phyloP scores from a whole-genome alignment of 768 basidiomycete genomes.

The Russula sp. region DNA sequence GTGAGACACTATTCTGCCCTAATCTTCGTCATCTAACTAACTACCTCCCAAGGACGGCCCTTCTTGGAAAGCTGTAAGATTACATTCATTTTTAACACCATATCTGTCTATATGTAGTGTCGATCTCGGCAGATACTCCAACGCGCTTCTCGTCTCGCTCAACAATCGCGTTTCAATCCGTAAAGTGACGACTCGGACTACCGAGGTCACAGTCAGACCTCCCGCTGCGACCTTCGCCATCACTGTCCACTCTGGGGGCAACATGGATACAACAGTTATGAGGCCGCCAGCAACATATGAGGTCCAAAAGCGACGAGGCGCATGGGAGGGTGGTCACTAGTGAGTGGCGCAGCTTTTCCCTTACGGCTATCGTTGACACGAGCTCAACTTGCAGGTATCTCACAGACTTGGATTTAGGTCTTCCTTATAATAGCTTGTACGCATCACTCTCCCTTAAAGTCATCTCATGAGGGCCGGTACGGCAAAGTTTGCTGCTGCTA shows the following conservation, averaged over 20 bases:
- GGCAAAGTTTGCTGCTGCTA: too few species aligned
- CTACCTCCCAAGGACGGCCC: neutral
- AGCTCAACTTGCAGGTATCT: too few species aligned
- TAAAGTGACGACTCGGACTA: too few species aligned
- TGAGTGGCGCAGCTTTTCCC: neutral
- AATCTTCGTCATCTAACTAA: neutral
- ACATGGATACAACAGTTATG: neutral
- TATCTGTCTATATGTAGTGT: neutral
- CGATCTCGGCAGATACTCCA: neutral
- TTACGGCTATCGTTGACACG: too few species aligned
- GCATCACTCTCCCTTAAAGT: too few species aligned
- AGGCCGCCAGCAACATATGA: neutral
- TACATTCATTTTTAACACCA: too few species aligned
- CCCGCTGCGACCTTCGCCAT: neutral
- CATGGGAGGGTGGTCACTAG: neutral
- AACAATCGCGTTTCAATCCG: constrained; percentile 11
- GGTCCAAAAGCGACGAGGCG: neutral
- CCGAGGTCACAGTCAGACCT: neutral
- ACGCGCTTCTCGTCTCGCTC: constrained; percentile 3
- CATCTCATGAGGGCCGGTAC: too few species aligned
- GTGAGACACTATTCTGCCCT: neutral
- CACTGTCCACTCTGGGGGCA: too few species aligned
- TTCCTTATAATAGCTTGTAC: too few species aligned
- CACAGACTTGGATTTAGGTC: too few species aligned
- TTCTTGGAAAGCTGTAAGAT: constrained; percentile 8